These are phyloP conservation scores for Rosa hybrid DNA, from an alignment of 331 rosid species.

Conservation along the genomic window DNA sequence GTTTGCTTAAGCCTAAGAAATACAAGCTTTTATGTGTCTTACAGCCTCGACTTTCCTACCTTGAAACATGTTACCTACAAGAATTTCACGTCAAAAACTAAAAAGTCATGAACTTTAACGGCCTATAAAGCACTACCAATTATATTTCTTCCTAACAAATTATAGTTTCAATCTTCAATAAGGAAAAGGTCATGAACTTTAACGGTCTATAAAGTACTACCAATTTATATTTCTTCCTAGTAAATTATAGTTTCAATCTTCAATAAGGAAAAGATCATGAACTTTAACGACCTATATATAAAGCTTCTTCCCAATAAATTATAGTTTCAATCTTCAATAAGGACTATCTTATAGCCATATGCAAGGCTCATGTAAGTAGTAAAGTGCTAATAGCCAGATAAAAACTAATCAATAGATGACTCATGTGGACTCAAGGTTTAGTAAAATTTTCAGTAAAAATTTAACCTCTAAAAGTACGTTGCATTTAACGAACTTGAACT, in stretches of 20 bases:
- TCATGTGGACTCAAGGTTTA: neutral
- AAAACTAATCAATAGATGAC: neutral
- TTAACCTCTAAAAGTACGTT: neutral
- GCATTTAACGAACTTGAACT: neutral
- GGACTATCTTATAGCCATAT: constrained; percentile 2
- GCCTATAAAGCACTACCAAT: constrained; percentile 15
- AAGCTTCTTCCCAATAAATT: neutral
- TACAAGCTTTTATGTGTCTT: constrained; percentile 48
- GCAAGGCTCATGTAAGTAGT: neutral
- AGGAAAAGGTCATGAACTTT: too few species aligned
- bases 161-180: too few species aligned
- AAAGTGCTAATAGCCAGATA: neutral
- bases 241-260: too few species aligned
- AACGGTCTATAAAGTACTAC: too few species aligned
- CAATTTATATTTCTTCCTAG: too few species aligned
- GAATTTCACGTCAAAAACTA: constrained; percentile 18
- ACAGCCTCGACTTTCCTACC: constrained; percentile 56
- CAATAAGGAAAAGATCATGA: too few species aligned
- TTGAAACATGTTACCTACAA: constrained; percentile 38
- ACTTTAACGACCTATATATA: too few species aligned
- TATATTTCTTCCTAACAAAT: neutral
- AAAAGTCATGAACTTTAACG: neutral
- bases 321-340: constrained; percentile 17
- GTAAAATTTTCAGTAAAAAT: neutral
- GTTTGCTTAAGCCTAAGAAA: too few species aligned